Evolutionary conservation across 2,329 filamentous ascomycete genomes (phyloP).

Genomic region (Botrytis byssoidea): DNA sequence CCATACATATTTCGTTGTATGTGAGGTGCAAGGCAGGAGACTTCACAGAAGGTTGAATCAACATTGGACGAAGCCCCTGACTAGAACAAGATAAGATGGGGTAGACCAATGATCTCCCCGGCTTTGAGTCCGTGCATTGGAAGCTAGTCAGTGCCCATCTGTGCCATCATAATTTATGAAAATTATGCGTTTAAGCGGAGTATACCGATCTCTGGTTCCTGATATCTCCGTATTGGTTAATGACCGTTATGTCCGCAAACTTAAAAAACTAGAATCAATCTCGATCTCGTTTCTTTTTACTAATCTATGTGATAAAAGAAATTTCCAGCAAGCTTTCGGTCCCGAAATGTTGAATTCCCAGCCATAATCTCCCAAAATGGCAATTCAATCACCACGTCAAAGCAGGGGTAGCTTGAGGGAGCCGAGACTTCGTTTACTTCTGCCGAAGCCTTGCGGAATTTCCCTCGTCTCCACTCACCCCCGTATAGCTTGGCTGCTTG

Average conservation of each 20-base stretch:
- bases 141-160: background rate
- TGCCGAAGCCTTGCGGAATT: background rate
- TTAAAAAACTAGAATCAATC: background rate
- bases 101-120: background rate
- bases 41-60: background rate
- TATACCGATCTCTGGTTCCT: background rate
- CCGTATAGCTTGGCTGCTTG: background rate
- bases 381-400: background rate
- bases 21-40: background rate
- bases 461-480: background rate
- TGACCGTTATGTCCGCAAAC: background rate
- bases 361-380: background rate
- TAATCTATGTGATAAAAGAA: fast-evolving
- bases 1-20: background rate
- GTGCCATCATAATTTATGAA: background rate
- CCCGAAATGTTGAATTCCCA: background rate
- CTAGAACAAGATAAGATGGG: background rate
- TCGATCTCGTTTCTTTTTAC: background rate
- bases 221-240: background rate
- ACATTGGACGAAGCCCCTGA: background rate
- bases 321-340: background rate
- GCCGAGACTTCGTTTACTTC: background rate
- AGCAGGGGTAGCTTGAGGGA: background rate
- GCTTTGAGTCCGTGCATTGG: background rate
- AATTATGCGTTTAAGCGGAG: background rate